phyloP scores from a whole-genome alignment of 805 yeast genomes.

The Candida cerambycidarum region DNA sequence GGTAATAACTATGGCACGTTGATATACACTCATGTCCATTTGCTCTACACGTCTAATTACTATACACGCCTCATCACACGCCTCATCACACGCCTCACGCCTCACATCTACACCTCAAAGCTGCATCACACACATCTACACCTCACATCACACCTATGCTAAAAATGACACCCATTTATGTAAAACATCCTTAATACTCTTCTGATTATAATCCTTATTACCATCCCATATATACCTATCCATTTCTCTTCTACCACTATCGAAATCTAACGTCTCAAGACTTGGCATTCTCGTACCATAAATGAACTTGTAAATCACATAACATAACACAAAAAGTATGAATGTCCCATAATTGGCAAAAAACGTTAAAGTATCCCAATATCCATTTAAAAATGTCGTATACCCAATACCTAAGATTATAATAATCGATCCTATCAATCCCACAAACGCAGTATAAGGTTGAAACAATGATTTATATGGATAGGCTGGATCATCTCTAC shows the following conservation, averaged over 20 bases:
- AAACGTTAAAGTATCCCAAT: constrained; percentile 62
- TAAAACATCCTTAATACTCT: constrained; percentile 32
- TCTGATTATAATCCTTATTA: constrained; percentile 45
- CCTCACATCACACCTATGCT: constrained; percentile 20
- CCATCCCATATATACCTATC: constrained; percentile 84
- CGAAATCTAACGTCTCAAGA: constrained; percentile 74
- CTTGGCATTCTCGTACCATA: constrained; percentile 66
- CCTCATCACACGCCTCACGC: too few relatives aligned
- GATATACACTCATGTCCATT: too few relatives aligned
- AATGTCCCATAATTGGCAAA: constrained; percentile 66
- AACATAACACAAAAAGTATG: constrained; percentile 51
- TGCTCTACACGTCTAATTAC: too few relatives aligned
- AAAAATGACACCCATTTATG: constrained; percentile 33
- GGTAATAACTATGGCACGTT: too few relatives aligned
- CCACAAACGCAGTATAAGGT: constrained; percentile 66
- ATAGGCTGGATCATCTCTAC: constrained; percentile 60
- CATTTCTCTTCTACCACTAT: constrained; percentile 80
- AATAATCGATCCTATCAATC: constrained; percentile 52
- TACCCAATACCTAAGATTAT: constrained; percentile 61
- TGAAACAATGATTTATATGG: constrained; percentile 72
- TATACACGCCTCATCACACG: too few relatives aligned
- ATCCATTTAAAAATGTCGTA: constrained; percentile 54
- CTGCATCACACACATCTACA: too few relatives aligned
- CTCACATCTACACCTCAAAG: too few relatives aligned
- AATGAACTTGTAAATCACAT: constrained; percentile 53